A percentile compares a stretch with the other conserved stretches of the same genome.
phyloP scores from a whole-genome alignment of 768 basidiomycete species.

The Tulasnella sp. region DNA sequence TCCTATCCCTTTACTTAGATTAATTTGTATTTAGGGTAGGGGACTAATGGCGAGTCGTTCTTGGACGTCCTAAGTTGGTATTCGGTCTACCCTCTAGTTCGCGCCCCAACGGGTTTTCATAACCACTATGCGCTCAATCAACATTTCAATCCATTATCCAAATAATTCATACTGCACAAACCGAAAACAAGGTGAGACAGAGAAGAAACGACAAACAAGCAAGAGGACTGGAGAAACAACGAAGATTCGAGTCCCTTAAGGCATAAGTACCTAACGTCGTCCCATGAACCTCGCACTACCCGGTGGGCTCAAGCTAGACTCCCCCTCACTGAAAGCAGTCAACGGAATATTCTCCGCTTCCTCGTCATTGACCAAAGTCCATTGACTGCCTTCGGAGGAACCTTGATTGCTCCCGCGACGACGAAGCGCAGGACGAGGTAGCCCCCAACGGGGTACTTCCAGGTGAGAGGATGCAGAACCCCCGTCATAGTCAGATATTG shows the following conservation, averaged over 20 bases:
- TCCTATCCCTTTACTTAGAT: not conserved
- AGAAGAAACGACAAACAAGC: too few species aligned
- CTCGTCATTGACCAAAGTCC: not conserved
- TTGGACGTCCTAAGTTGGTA: too few species aligned
- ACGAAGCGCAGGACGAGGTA: too few species aligned
- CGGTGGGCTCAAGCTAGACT: not conserved
- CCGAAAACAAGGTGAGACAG: too few species aligned
- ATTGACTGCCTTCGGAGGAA: not conserved
- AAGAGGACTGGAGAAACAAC: too few species aligned
- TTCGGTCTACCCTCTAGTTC: too few species aligned
- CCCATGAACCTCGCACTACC: not conserved
- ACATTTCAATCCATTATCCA: too few species aligned
- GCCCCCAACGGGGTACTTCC: too few species aligned
- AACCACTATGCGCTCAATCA: too few species aligned
- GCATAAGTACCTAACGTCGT: not conserved
- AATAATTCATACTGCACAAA: too few species aligned
- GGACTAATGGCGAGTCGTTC: not conserved
- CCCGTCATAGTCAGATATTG: not conserved
- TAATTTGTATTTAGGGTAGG: not conserved
- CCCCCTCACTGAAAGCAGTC: not conserved
- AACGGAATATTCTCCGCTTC: not conserved
- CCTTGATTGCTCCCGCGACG: not conserved
- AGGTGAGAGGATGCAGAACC: not conserved
- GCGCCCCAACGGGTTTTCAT: too few species aligned
- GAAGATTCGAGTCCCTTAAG: too few species aligned